Evolutionary conservation across 192 early-diverging fungal genomes (phyloP), one percentile per base, ranked within the genome.

Genomic region (Rhizoclosmatium globosum): DNA sequence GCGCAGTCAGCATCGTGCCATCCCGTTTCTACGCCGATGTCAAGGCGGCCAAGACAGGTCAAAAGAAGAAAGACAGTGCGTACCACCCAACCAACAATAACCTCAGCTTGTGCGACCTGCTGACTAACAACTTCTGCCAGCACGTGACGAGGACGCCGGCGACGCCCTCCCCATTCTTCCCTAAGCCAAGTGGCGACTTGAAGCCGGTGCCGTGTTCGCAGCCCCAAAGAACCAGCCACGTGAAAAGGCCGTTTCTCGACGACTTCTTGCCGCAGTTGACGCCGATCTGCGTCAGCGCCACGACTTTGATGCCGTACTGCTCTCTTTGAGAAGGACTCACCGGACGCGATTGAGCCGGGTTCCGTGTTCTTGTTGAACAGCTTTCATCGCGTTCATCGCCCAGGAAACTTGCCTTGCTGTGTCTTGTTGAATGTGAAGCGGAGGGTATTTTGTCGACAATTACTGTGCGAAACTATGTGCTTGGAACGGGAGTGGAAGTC

Each of bases 401-500:
- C 47, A 43, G 81, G 39, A 84, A 70, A 42, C 76, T 80, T 59
- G 65, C 81, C 43, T 86, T 84, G 89, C 86, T 39, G 89, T 17
- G 82, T 88, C 9, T 68, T 88, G 21, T 76, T 87, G 23, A 84
- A 73, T 17, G 78, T 88, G 53, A 78, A 82, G 3, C 81, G 84
- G 3, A 81, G 82, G 89, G 86, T 3, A 69, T 90, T 46, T 60
- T 82, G 78, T 78, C 85, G 23, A 83, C 84, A 47, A 84, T 90
- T 45, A 78, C 83, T 0, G 41, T 90, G 46, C 68, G 89, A 2
- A 87, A 86, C 61, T 82, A 85, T 41, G 81, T 90, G 9, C 64
- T 86, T 43, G 85, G 86, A 43, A 85, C 85, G 21, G 89, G 85
- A 61, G 86, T 90, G 38, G 86, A 90, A 75, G 79, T 86, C 79